phyloP scores from a whole-genome alignment of 2,329 filamentous ascomycete species.

The Phaeoacremonium minimum region DNA sequence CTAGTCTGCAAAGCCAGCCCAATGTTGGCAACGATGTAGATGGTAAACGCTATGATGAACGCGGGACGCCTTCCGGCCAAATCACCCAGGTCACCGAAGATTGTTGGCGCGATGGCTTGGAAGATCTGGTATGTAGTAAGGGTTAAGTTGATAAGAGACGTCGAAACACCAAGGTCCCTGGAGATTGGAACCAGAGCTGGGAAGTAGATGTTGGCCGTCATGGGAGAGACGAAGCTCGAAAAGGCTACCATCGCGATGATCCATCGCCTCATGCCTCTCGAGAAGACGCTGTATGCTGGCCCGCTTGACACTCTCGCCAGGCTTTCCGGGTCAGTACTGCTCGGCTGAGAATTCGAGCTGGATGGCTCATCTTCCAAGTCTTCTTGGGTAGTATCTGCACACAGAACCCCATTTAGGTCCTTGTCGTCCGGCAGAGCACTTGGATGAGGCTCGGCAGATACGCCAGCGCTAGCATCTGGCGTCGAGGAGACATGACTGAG shows the following conservation, averaged over 20 bases:
- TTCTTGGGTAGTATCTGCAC: background rate
- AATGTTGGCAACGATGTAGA: constrained; percentile 56
- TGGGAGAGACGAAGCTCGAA: constrained; percentile 48
- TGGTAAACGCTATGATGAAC: constrained; percentile 51
- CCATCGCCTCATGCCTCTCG: constrained; percentile 39
- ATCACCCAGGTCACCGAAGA: constrained; percentile 61
- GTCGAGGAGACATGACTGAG: background rate
- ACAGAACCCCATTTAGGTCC: background rate
- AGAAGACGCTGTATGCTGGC: constrained; percentile 35
- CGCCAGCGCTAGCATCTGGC: too few relatives aligned
- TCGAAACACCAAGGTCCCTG: constrained; percentile 28
- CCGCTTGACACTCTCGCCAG: constrained; percentile 30
- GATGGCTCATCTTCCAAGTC: too few relatives aligned
- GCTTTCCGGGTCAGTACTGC: constrained; percentile 22
- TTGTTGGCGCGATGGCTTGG: constrained; percentile 56
- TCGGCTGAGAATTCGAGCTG: background rate
- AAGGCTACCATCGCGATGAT: constrained; percentile 48
- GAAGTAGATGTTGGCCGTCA: constrained; percentile 56
- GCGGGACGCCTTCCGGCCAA: constrained; percentile 56
- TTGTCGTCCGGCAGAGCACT: background rate
- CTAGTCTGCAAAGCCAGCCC: constrained; percentile 54
- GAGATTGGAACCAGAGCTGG: constrained; percentile 35
- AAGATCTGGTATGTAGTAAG: constrained; percentile 61
- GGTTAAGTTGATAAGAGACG: constrained; percentile 41
- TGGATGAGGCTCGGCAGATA: too few relatives aligned